phyloP scores from a whole-genome alignment of 768 basidiomycete species.

The Lactarius indigo region DNA sequence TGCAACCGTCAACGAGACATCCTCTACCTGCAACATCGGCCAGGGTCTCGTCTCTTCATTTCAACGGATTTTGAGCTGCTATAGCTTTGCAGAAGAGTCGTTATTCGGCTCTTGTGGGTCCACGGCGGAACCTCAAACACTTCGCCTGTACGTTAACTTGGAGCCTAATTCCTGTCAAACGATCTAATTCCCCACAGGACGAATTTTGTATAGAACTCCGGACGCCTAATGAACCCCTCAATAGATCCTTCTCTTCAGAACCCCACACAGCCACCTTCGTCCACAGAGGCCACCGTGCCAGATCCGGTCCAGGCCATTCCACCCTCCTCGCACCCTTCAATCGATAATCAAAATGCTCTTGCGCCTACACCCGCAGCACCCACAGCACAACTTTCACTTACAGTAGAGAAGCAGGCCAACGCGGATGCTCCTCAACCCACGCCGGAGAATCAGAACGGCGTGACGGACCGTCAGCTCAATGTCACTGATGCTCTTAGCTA shows the following conservation, averaged over 20 bases:
- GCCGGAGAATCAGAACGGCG: slow-evolving; percentile 12
- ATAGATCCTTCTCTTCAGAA: slow-evolving; percentile 8
- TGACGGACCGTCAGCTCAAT: slow-evolving; percentile 46
- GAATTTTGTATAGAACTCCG: background rate
- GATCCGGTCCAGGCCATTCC: background rate
- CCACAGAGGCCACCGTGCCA: background rate
- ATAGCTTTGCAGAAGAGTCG: background rate
- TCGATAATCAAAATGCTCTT: background rate
- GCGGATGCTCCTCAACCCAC: slow-evolving; percentile 10
- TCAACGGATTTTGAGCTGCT: background rate
- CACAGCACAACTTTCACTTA: background rate
- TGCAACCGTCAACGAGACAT: background rate
- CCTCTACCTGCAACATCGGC: background rate
- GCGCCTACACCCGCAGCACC: slow-evolving; percentile 3
- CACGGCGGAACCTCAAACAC: background rate
- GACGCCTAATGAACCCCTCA: slow-evolving; percentile 2
- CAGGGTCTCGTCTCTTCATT: background rate
- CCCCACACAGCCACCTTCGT: background rate
- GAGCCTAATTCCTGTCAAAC: background rate
- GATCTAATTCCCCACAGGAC: background rate
- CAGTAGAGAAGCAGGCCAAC: background rate
- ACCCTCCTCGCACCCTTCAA: background rate
- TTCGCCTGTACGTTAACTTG: background rate
- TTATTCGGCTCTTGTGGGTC: background rate
- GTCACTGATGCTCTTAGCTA: slow-evolving; percentile 62